Base-by-base conservation (phyloP, 176 grass and related monocot genomes). In the Raddia guianensis region DNA sequence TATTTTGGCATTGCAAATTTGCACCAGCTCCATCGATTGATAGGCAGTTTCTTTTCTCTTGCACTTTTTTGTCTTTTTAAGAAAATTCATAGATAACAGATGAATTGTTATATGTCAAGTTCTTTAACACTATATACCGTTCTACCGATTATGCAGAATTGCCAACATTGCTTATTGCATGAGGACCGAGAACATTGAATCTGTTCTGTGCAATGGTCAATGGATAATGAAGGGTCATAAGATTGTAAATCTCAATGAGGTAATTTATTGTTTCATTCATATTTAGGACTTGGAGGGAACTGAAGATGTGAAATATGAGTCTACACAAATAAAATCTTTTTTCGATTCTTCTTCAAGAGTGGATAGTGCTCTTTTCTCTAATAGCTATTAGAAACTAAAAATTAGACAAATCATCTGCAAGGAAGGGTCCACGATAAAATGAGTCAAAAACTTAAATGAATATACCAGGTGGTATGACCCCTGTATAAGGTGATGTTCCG, bases 151-250 rank as follows among this genome's bases (percentile, higher is more conserved):
- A 1, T 34, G 33, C 76, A 84, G 81, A 46, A 75, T 84, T 70
- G 87, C 87, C 76, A 89, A 89, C 70, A 84, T 84, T 47, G 87
- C 70, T 58, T 89, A 89, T 56, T 89, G 81, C 53, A 84, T 89
- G 87, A 67, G 87, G 56, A 84, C 81, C 48, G 75, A 89, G 32
- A 89, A 89, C 75, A 84, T 89, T 49, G 81, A 89, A 74, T 89
- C 87, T 89, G 81, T 84, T 49, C 84, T 89, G 86, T 88, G 81
- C 86, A 88, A 88, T 54, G 86, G 86, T 62, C 76, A 42, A 14
- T 88, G 86, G 86, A 88, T 88, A 68, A 74, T 88, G 86, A 84
- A 68, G 69, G 75, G 84, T 55, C 70, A 84, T 47, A 88, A 75
- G 48, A 88, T 88, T 27, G 11, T 88, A 62, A 84, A 80, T 79